These are phyloP conservation scores for Russula brevipes DNA, from an alignment of 768 basidiomycete genomes.

Conservation along the genomic window DNA sequence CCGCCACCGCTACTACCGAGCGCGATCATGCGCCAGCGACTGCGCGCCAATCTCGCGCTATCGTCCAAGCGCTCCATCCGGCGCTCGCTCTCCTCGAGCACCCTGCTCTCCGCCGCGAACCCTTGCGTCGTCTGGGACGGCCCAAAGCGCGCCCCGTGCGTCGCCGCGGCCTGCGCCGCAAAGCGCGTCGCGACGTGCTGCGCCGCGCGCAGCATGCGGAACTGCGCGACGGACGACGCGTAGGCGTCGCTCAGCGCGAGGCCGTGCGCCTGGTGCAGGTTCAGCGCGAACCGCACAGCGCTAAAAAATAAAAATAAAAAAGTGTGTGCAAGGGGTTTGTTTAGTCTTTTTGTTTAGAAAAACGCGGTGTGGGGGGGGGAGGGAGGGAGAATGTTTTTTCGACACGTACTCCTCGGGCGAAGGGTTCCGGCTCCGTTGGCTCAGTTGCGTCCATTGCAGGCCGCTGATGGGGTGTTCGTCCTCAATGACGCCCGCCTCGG, in stretches of 20 bases:
- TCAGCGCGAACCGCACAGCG: conserved; percentile 72
- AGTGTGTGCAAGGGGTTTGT: background rate
- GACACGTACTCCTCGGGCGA: conserved; percentile 80
- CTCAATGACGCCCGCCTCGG: conserved; percentile 61
- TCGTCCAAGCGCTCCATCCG: conserved; percentile 55
- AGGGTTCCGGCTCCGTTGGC: conserved; percentile 79
- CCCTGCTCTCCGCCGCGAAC: conserved; percentile 57
- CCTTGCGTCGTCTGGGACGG: conserved; percentile 55
- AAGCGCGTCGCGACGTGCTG: conserved; percentile 70
- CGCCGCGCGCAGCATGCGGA: conserved; percentile 81
- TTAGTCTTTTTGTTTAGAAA: no score
- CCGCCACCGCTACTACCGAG: conserved; percentile 22
- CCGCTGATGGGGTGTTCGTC: conserved; percentile 55
- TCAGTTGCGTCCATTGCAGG: conserved; percentile 66
- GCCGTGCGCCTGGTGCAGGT: conserved; percentile 61
- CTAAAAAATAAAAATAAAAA: conserved; percentile 39
- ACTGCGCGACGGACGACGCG: conserved; percentile 71
- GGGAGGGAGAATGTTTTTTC: background rate
- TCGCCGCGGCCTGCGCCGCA: conserved; percentile 75
- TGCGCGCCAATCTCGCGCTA: conserved; percentile 55
- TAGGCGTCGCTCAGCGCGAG: conserved; percentile 77
- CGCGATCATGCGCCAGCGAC: conserved; percentile 63
- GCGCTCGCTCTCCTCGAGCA: conserved; percentile 52
- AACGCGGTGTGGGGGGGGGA: no score
- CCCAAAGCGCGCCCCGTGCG: conserved; percentile 62